phyloP scores from a whole-genome alignment of 441 rosid species.

The Gossypium trilobum region DNA sequence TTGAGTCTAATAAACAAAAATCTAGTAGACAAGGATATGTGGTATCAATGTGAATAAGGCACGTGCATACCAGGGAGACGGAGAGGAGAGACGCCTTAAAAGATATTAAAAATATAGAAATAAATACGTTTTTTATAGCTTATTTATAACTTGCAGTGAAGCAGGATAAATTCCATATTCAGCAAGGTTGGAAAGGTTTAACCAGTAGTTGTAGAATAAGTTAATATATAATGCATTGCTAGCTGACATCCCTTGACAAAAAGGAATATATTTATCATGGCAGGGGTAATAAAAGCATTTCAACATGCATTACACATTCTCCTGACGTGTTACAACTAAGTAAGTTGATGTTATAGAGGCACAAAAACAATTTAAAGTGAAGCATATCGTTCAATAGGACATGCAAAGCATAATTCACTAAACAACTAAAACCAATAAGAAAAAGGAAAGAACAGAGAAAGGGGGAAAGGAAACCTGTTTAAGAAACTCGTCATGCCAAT shows the following conservation, averaged over 20 bases:
- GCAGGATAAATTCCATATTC: not conserved
- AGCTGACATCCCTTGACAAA: not conserved
- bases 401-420: not conserved
- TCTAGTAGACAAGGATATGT: not conserved
- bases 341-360: not conserved
- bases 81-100: not conserved
- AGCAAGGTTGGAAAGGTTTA: slow-evolving; percentile 1
- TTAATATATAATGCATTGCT: not conserved
- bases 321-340: not conserved
- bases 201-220: not conserved
- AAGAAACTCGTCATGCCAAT: slow-evolving; percentile 94
- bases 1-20: not conserved
- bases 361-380: not conserved
- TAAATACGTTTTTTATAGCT: not conserved
- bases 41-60: not conserved
- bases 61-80: not conserved
- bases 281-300: not conserved
- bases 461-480: slow-evolving; percentile 46
- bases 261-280: not conserved
- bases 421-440: not conserved
- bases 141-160: not conserved
- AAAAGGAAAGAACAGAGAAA: slow-evolving; percentile 7
- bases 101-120: not conserved
- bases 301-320: not conserved
- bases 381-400: not conserved